These are phyloP conservation scores for Usnea hakonensis DNA, from an alignment of 495 filamentous ascomycete species.

Conservation along the genomic window DNA sequence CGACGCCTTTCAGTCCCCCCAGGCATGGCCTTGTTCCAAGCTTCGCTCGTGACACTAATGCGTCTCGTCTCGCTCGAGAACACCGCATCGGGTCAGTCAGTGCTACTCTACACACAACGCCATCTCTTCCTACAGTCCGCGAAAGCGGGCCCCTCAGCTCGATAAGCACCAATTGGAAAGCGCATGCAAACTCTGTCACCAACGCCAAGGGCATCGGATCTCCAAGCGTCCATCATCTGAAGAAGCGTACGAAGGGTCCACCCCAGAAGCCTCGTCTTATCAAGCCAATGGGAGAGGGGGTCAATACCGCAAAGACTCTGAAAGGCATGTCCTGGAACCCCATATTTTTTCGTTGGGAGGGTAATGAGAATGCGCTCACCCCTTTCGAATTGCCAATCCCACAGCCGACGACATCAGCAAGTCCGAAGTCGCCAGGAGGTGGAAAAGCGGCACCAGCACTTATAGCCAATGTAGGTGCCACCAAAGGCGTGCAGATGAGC, in stretches of 20 bases:
- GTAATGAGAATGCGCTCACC: constrained; percentile 76
- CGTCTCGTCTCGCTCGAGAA: constrained; percentile 82
- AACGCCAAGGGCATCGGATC: constrained; percentile 21
- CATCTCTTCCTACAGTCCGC: constrained; percentile 32
- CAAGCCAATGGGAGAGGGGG: constrained; percentile 55
- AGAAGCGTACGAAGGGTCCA: constrained; percentile 46
- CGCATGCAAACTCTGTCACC: constrained; percentile 51
- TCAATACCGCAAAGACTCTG: constrained; percentile 61
- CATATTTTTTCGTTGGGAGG: constrained; percentile 77
- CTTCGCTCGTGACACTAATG: constrained; percentile 90
- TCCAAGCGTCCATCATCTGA: constrained; percentile 37
- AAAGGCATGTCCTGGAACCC: constrained; percentile 97
- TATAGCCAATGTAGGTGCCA: constrained; percentile 74
- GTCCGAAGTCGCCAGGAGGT: constrained; percentile 35
- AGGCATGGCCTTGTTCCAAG: constrained; percentile 57
- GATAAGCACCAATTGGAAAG: constrained; percentile 69
- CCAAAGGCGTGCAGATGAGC: constrained; percentile 75
- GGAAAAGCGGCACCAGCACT: constrained; percentile 78
- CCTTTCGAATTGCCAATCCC: constrained; percentile 56
- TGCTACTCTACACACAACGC: constrained; percentile 26
- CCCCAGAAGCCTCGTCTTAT: constrained; percentile 63
- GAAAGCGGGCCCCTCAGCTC: constrained; percentile 52
- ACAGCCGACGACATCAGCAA: constrained; percentile 33
- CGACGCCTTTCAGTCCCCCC: constrained; percentile 41
- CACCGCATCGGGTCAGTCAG: constrained; percentile 58